Evolutionary conservation across 768 basidiomycete species (phyloP), one percentile per base, ranked within the genome.

Genomic region (Podaxis pistillaris): DNA sequence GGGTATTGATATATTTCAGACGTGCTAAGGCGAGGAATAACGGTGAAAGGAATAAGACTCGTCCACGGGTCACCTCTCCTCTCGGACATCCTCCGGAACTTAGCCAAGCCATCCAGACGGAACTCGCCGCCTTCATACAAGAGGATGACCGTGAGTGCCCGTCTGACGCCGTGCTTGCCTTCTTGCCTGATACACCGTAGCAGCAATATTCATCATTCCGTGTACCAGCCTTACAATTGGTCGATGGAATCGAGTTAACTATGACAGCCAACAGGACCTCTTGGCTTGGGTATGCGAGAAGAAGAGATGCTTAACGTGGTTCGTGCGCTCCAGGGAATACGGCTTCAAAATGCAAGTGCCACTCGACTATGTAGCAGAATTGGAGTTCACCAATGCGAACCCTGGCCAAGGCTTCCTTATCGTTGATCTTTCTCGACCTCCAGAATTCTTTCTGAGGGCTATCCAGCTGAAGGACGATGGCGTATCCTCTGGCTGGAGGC

Each of bases 281-380:
- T 79, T 93, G 37, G 89, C 90, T 1, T 94, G 93, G 72, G 77
- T 89, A 12, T 92, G 83, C 71, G 88, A 92, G 24, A 64, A 71
- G 46, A 88, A 84, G 67, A 85, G 81, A 46, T 86, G 82, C 68
- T 75, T 94, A 30, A 84, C 83, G 3, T 94, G 93, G 93, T 94
- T 88, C 72, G 87, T 94, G 60, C 84, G 86, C 46, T 88, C 88
- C 5, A 79, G 76, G 0, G 90, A 89, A 22, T 82, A 82, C 65
- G 84, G 89, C 19, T 93, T 93, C 81, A 93, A 93, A 73, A 94
- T 94, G 89, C 89, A 91, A 64, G 80, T 93, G 17, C 84, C 90
- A 4, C 91, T 89, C 73, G 79, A 84, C 60, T 80, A 73, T 63
- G 86, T 93, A 64, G 66, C 79, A 19, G 78, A 86, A 33, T 81